A percentile compares a stretch with the other conserved stretches of the same genome.
Evolutionary conservation across 2,329 filamentous ascomycete genomes (phyloP).

Genomic region (Diplodia mutila): DNA sequence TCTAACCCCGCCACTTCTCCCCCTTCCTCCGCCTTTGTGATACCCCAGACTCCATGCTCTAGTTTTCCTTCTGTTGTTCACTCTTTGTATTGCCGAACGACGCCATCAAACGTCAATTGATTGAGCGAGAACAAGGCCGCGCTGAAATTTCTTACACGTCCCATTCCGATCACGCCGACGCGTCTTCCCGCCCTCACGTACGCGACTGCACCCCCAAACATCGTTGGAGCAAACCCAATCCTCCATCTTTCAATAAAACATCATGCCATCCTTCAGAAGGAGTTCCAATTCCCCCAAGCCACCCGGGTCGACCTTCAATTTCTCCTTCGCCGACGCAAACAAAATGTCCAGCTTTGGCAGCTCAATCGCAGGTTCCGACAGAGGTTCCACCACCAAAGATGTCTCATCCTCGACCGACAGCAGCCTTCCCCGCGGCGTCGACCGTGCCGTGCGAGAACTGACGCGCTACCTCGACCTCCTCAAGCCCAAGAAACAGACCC

Average conservation of each 20-base stretch:
- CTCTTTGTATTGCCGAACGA: background rate
- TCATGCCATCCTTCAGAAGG: slow-evolving; percentile 7
- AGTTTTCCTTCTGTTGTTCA: background rate
- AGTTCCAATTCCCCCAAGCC: slow-evolving; percentile 1
- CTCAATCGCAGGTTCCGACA: background rate
- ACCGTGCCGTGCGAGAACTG: slow-evolving; percentile 14
- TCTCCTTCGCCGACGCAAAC: background rate
- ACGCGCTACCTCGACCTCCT: slow-evolving; percentile 9
- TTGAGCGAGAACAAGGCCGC: background rate
- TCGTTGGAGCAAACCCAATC: background rate
- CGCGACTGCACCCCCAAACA: background rate
- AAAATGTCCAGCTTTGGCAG: background rate
- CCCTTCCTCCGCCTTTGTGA: background rate
- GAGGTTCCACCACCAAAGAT: background rate
- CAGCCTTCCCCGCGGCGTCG: background rate
- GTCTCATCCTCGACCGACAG: background rate
- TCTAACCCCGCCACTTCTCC: background rate
- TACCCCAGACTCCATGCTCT: background rate
- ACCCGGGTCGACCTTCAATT: background rate
- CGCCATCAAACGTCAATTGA: background rate
- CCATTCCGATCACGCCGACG: background rate
- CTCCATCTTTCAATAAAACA: background rate
- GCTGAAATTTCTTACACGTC: background rate
- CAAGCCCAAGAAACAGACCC: background rate
- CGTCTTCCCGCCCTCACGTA: background rate